Base-by-base conservation (phyloP, 2,329 filamentous ascomycete species). In the Lasiodiplodia gonubiensis region DNA sequence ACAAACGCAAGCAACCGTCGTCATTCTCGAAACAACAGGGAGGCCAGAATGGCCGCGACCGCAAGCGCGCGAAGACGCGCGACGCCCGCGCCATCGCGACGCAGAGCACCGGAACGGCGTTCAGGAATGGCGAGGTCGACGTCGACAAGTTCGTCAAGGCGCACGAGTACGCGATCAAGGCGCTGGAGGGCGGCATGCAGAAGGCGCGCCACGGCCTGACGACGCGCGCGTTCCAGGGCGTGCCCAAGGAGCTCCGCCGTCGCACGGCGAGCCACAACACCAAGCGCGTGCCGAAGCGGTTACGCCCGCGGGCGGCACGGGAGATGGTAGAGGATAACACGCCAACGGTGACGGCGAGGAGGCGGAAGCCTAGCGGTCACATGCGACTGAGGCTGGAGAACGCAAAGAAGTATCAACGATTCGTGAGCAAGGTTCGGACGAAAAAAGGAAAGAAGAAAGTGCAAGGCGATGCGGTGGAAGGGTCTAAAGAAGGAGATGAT, bases 201-300 rank as follows among this genome's bases (percentile, higher is more conserved):
- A 88, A 87, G 42, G 90, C 92, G 55, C 94, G 91, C 77, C 83
- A 83, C 70, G 83, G 80, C 1, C 74, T 88, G 69, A 83, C 86
- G 52, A 89, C 88, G 67, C 86, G 94, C 63, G 94, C 94, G 16
- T 98, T 98, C 75, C 95, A 99, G 78, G 88, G 92, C 72, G 91
- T 99, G 5, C 95, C 95, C 1, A 88, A 93, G 71, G 89, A 90
- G 60, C 82, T 99, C 86, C 86, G 95, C 71, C 86, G 95, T 70
- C 86, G 95, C 72, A 97, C 94, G 0, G 95, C 94, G 23, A 97
- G 93, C 77, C 95, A 99, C 80, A 97, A 99, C 85, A 91, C 92
- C 42, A 97, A 94, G 80, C 88, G 91, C 70, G 90, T 99, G 18
- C 95, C 95, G 2, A 90, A 90, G 75, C 84, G 93, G 70, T 80